A percentile compares a stretch with the other conserved stretches of the same genome.
phyloP scores from a whole-genome alignment of 2,329 filamentous ascomycete species.

The Xylaria sp. region DNA sequence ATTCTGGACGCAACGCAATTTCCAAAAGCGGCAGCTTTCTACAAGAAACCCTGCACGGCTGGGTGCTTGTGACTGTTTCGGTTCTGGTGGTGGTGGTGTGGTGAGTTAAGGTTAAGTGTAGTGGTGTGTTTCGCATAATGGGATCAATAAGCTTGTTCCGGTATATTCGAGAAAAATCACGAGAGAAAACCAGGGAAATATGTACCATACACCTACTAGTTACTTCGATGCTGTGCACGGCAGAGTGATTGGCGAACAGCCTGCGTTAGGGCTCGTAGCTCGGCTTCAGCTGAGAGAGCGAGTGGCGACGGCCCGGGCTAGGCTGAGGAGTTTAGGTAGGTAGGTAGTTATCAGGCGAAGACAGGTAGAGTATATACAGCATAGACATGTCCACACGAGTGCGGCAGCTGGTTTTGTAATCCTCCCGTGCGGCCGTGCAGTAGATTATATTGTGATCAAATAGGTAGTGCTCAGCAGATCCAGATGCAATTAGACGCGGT shows the following conservation, averaged over 20 bases:
- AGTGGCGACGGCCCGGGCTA: conserved; percentile 15
- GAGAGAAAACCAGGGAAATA: no score
- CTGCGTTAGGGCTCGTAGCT: neutral
- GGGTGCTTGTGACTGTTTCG: conserved; percentile 14
- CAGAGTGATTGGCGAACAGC: neutral
- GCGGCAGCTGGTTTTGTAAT: conserved; percentile 6
- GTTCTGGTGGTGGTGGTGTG: conserved; percentile 7
- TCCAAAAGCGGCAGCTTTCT: conserved; percentile 30
- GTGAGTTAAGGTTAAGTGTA: neutral
- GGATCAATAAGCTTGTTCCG: conserved; percentile 23
- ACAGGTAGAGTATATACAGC: no score
- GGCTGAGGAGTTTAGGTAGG: neutral
- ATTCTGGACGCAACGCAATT: conserved; percentile 25
- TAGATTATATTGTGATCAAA: neutral
- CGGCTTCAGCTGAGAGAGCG: conserved; percentile 20
- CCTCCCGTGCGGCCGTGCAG: neutral
- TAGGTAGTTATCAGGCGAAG: neutral
- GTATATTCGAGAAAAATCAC: neutral
- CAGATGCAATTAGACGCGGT: no score
- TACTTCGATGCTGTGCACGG: neutral
- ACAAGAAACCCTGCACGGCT: conserved; percentile 12
- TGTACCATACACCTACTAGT: no score
- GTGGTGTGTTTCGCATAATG: conserved; percentile 27
- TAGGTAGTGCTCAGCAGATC: neutral
- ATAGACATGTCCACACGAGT: neutral